Evolutionary conservation across 805 yeast species (phyloP).

Genomic region (Wickerhamiella hasegawae): DNA sequence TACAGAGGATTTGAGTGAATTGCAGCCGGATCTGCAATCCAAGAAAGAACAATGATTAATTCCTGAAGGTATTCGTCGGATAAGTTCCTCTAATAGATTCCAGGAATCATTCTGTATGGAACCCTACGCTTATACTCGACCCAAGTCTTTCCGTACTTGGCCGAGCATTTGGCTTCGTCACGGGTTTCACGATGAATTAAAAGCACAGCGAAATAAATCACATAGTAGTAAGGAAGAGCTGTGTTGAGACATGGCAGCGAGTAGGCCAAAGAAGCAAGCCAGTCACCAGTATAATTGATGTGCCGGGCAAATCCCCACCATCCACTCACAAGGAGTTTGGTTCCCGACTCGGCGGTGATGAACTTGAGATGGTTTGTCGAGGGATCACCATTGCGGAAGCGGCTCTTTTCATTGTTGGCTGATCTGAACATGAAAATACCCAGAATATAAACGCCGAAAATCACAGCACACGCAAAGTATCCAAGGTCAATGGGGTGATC

Average conservation of each 20-base stretch:
- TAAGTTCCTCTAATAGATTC: slow-evolving; percentile 27
- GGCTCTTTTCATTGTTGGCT: slow-evolving; percentile 71
- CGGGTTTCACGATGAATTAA: slow-evolving; percentile 77
- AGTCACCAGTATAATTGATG: slow-evolving; percentile 89
- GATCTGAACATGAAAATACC: slow-evolving; percentile 78
- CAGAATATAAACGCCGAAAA: slow-evolving; percentile 32
- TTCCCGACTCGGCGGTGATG: slow-evolving; percentile 60
- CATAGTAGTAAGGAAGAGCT: slow-evolving; percentile 78
- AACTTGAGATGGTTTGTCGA: slow-evolving; percentile 42
- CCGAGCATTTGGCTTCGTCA: slow-evolving; percentile 82
- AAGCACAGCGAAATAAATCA: slow-evolving; percentile 64
- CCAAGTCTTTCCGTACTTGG: slow-evolving; percentile 81
- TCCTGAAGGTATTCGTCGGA: neutral
- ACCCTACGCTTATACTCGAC: slow-evolving; percentile 61
- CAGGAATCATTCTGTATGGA: slow-evolving; percentile 84
- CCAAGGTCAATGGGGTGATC: slow-evolving; percentile 46
- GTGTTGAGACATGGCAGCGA: slow-evolving; percentile 75
- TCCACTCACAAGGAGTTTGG: slow-evolving; percentile 70
- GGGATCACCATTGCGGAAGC: slow-evolving; percentile 65
- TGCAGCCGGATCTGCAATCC: slow-evolving; percentile 4
- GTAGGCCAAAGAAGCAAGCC: slow-evolving; percentile 85
- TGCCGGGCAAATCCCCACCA: slow-evolving; percentile 96
- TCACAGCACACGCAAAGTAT: slow-evolving; percentile 21
- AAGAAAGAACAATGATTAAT: slow-evolving; percentile 10
- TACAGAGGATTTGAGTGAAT: slow-evolving; percentile 32